Percentiles rank a stretch among this genome's conserved stretches.
phyloP scores from a whole-genome alignment of 768 basidiomycete species.

The Russula earlei region DNA sequence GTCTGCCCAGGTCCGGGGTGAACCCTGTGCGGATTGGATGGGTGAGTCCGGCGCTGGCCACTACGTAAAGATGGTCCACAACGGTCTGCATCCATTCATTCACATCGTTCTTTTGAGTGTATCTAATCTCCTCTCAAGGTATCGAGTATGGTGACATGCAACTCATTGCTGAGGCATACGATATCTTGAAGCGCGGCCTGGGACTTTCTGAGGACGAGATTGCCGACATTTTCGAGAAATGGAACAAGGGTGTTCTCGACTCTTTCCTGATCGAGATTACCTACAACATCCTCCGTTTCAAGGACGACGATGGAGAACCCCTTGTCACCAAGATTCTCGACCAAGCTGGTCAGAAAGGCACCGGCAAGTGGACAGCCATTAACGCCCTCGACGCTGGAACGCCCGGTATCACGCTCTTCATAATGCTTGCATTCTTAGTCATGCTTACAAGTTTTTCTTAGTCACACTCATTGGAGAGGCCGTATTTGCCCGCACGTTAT shows the following conservation, averaged over 20 bases:
- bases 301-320: conserved; percentile 89
- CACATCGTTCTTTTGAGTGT: conserved; percentile 5
- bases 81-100: conserved; percentile 41
- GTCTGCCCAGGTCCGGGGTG: conserved; percentile 87
- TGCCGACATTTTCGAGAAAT: conserved; percentile 83
- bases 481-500: conserved; percentile 97
- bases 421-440: background rate
- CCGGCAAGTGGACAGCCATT: conserved; percentile 99
- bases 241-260: conserved; percentile 99
- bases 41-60: conserved; percentile 92
- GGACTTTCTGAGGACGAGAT: conserved; percentile 83
- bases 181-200: conserved; percentile 95
- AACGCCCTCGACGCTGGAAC: conserved; percentile 89
- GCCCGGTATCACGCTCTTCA: conserved; percentile 43
- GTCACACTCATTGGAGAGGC: conserved; percentile 99
- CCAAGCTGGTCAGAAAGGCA: conserved; percentile 96
- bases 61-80: conserved; percentile 99
- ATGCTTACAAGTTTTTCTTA: conserved; percentile 26
- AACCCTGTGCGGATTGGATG: conserved; percentile 99
- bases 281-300: conserved; percentile 91
- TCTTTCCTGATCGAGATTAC: conserved; percentile 99
- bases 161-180: conserved; percentile 96
- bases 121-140: conserved; percentile 39
- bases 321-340: conserved; percentile 93
- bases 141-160: conserved; percentile 99